Evolutionary conservation across 169 alveolate species (phyloP), one percentile per base, ranked within the genome.

Genomic region (Cryptosporidium andersoni): DNA sequence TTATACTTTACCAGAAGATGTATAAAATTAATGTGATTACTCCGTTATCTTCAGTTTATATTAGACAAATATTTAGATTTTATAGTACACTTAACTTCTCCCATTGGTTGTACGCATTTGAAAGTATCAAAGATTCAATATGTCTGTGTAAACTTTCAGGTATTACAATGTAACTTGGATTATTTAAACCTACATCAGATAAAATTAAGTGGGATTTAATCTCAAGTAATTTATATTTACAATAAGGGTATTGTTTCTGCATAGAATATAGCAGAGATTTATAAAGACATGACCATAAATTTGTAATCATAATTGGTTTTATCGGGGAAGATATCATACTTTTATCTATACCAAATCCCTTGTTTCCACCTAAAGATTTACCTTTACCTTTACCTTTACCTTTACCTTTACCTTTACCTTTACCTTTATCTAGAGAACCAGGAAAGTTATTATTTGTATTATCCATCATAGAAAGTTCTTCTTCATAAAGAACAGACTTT

Each of bases 61-160:
- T 25, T 25, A 25, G 25, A 0, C 25, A 51, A n/a, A n/a, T n/a
- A 1, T n/a, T 51, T 51, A 51, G 25, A 25, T 25, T 25, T 25
- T 25, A 25, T 6, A 74, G 6, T 34, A 60, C 16, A 16, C 63
- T 74, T 12, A 74, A 63, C 36, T 74, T 74, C 11, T 53, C 63
- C 85, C 85, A 74, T 40, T 74, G 85, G 39, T 74, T 74, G 40
- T 74, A 74, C 6, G 85, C 85, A 74, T 74, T 74, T 25, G 85
- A 74, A 42, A 74, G 68, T 14, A 74, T n/a, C 67, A 52, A 74
- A 43, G 85, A 74, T 25, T 74, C 85, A n/a, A 74, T 68, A 42
- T 63, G 12, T 60, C 85, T 74, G 45, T 74, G 60, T 68, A 74
- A 58, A 3, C 74, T 58, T 5, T 74, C 85, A 12, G 85, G 85